Evolutionary conservation across 208 protist genomes (phyloP), one percentile per base, ranked within the genome.

Genomic region (Leishmania gerbilli): DNA sequence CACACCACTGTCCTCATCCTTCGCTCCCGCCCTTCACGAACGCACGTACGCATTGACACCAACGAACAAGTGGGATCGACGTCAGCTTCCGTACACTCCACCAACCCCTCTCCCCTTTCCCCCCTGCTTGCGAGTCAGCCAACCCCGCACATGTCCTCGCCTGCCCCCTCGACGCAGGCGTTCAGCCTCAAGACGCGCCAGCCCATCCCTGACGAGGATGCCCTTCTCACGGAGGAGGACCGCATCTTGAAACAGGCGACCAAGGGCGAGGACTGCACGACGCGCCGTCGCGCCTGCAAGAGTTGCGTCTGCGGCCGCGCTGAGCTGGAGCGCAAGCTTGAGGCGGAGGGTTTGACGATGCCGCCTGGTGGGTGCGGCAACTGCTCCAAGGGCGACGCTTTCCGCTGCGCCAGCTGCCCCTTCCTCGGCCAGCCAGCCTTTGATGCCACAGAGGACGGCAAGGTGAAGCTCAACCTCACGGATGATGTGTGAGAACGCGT

Each of bases 361-460:
- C 94, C 94, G 3, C 24, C 89, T 9, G 94, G 94, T 76, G 94
- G 95, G 17, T 98, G 95, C 45, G 95, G 95, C 53, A 97, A 95
- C 86, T 98, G 95, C 83, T 81, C 93, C 5, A 91, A 92, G 75
- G 95, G 95, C 1, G 95, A 98, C 72, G 95, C 95, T 27, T 98
- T 98, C 79, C 94, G 95, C 80, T 98, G 95, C 74, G 95, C 95
- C 45, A 87, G 82, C 60, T 98, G 95, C 87, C 95, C 95, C 2
- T 98, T 89, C 80, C 91, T 96, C 19, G 95, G 95, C 13, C 81
- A 91, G 87, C 95, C 95, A 2, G 94, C 94, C n/a, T 98, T 92
- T 34, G 89, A 96, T 71, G 93, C 93, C 84, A 93, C 87, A 34
- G 86, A 81, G 21, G 91, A 96, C 53, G 95, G 93, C n/a, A 96